Conservation (phyloP, 176 grass and related monocot species). For the Paspalum notatum region DNA sequence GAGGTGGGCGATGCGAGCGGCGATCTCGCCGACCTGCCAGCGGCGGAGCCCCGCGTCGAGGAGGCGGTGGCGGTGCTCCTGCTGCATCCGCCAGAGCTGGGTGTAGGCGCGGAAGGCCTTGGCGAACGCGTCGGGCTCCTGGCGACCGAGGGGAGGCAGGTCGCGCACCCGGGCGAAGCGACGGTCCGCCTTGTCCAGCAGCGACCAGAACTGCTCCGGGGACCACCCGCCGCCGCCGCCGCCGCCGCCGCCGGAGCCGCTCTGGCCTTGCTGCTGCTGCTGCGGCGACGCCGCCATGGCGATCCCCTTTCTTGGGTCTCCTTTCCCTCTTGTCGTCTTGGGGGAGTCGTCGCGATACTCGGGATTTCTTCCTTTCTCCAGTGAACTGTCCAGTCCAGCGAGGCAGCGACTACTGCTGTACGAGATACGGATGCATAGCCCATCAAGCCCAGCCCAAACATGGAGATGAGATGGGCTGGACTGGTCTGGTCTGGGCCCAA, state of each 20-base stretch:
- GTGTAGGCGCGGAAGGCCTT: constrained; percentile 97
- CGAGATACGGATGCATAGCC: not conserved
- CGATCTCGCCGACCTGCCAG: constrained; percentile 95
- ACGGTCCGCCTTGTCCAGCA: constrained; percentile 95
- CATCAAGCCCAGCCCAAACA: constrained; percentile 14
- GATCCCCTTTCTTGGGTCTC: constrained; percentile 37
- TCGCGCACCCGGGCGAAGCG: constrained; percentile 86
- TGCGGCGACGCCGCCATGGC: constrained; percentile 57
- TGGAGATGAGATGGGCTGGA: not conserved
- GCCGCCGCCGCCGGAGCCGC: not conserved
- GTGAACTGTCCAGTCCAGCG: not conserved
- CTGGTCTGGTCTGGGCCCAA: no score
- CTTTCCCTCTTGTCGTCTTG: constrained; percentile 9
- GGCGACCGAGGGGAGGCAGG: constrained; percentile 74
- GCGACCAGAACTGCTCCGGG: constrained; percentile 85
- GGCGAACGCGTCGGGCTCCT: constrained; percentile 68
- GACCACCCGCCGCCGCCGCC: constrained; percentile 38
- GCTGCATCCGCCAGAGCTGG: constrained; percentile 85
- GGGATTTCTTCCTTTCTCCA: not conserved
- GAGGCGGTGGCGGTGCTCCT: constrained; percentile 85
- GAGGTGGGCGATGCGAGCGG: constrained; percentile 87
- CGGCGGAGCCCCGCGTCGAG: constrained; percentile 78
- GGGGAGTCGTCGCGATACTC: constrained; percentile 21
- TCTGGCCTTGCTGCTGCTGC: constrained; percentile 29
- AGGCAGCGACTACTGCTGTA: not conserved